Percentiles rank a stretch among this genome's conserved stretches.
Conservation (phyloP, 192 early-diverging fungal species). For the Geranomyces variabilis region DNA sequence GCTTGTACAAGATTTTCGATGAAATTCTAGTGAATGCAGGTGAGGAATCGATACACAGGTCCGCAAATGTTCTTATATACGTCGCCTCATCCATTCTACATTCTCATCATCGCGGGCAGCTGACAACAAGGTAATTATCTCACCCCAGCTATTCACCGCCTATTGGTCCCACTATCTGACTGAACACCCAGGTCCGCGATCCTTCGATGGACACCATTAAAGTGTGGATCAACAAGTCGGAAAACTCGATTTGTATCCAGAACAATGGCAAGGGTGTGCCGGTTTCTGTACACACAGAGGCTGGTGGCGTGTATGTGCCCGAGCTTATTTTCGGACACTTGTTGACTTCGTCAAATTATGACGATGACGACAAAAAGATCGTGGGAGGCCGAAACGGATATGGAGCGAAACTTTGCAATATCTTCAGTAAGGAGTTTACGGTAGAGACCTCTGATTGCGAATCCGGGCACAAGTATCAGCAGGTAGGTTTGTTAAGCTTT, state of each 20-base stretch:
- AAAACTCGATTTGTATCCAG: conserved; percentile 78
- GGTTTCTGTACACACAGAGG: conserved; percentile 85
- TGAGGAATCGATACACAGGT: conserved; percentile 5
- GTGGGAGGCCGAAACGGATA: conserved; percentile 94
- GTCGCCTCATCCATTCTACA: neutral
- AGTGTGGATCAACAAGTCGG: conserved; percentile 79
- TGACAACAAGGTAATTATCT: conserved; percentile 79
- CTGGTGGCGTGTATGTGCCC: conserved; percentile 83
- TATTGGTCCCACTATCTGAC: neutral
- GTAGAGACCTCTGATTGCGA: conserved; percentile 86
- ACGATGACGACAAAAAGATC: conserved; percentile 92
- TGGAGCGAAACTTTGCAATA: conserved; percentile 91
- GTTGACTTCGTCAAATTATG: conserved; percentile 95
- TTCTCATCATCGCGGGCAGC: conserved; percentile 37
- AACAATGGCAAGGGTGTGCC: conserved; percentile 97
- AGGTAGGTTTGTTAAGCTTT: conserved; percentile 50
- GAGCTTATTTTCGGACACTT: conserved; percentile 98
- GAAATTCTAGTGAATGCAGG: conserved; percentile 93
- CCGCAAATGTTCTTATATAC: too few species aligned
- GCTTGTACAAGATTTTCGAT: conserved; percentile 97
- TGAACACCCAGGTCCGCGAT: conserved; percentile 71
- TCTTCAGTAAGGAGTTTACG: conserved; percentile 91
- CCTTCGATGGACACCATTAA: conserved; percentile 82
- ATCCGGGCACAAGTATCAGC: conserved; percentile 75
- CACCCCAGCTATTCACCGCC: neutral